phyloP scores from a whole-genome alignment of 2,329 filamentous ascomycete species.

The Harringtonia lauricola region DNA sequence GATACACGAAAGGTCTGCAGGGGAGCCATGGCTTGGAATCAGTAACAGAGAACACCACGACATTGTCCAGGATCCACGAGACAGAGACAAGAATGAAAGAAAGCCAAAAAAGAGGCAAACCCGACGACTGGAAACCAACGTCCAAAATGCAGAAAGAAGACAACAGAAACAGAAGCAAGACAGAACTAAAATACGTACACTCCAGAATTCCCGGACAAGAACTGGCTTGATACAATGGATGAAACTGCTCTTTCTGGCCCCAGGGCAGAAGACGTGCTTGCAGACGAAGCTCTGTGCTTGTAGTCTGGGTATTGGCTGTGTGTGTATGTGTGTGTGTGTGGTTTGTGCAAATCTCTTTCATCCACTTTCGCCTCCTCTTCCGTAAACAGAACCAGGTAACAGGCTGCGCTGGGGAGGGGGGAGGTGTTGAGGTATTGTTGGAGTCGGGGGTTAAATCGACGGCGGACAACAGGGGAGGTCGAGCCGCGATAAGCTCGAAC shows the following conservation, averaged over 20 bases:
- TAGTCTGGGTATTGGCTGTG: slow-evolving; percentile 23
- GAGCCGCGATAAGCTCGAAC: too few relatives aligned
- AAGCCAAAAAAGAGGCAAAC: slow-evolving; percentile 8
- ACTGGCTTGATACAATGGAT: slow-evolving; percentile 11
- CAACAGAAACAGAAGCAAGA: slow-evolving; percentile 9
- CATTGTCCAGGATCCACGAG: slow-evolving; percentile 1
- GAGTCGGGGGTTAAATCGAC: too few relatives aligned
- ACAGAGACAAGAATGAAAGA: slow-evolving; percentile 12
- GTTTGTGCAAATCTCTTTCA: background rate
- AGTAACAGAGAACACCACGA: slow-evolving; percentile 11
- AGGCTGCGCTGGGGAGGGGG: background rate
- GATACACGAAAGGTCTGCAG: slow-evolving; percentile 12
- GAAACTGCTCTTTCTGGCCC: slow-evolving; percentile 7
- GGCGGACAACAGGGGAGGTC: too few relatives aligned
- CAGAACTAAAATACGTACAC: slow-evolving; percentile 44
- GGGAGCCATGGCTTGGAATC: slow-evolving; percentile 10
- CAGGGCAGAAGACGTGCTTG: slow-evolving; percentile 19
- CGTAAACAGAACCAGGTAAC: background rate
- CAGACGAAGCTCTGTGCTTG: slow-evolving; percentile 58
- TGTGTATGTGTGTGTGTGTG: background rate
- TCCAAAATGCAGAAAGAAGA: slow-evolving; percentile 7
- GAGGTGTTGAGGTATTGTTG: too few relatives aligned
- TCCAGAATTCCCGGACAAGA: slow-evolving; percentile 23
- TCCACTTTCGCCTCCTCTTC: background rate
- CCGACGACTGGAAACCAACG: background rate